Evolutionary conservation across 176 grass and related monocot species (phyloP).

Genomic region (Cocos nucifera): DNA sequence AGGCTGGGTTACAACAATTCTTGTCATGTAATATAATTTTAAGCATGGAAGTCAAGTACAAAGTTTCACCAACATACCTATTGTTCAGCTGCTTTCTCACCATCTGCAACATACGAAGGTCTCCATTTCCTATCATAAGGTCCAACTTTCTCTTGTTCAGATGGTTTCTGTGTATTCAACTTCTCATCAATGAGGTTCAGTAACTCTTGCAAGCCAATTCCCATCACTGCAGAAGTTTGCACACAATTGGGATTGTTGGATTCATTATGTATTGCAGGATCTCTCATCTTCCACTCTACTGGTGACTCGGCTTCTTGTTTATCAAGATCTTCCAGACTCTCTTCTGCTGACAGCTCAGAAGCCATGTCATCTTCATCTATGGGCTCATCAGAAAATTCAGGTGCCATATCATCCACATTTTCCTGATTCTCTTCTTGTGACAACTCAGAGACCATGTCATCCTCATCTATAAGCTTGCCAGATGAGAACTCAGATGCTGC

Average conservation of each 20-base stretch:
- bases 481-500: conserved; percentile 38
- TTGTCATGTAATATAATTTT: no score
- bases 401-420: conserved; percentile 13
- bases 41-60: no score
- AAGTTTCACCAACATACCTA: conserved; percentile 22
- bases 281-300: conserved; percentile 20
- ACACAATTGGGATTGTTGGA: conserved; percentile 25
- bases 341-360: conserved; percentile 1
- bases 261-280: conserved; percentile 14
- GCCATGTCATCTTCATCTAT: conserved; percentile 6
- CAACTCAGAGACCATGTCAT: conserved; percentile 21
- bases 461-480: conserved; percentile 41
- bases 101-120: conserved; percentile 28
- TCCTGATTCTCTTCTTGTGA: conserved; percentile 34
- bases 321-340: conserved; percentile 4
- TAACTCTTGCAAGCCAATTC: conserved; percentile 73
- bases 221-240: conserved; percentile 66
- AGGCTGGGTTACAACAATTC: no score
- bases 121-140: conserved; percentile 88
- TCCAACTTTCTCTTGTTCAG: conserved; percentile 54
- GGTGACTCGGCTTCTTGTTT: conserved; percentile 4
- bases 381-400: conserved; percentile 18
- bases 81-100: conserved; percentile 50
- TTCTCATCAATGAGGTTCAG: conserved; percentile 60
- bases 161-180: conserved; percentile 38